These are phyloP conservation scores for Aureobasidium sp. DNA, from an alignment of 2,329 filamentous ascomycete species.

Conservation along the genomic window DNA sequence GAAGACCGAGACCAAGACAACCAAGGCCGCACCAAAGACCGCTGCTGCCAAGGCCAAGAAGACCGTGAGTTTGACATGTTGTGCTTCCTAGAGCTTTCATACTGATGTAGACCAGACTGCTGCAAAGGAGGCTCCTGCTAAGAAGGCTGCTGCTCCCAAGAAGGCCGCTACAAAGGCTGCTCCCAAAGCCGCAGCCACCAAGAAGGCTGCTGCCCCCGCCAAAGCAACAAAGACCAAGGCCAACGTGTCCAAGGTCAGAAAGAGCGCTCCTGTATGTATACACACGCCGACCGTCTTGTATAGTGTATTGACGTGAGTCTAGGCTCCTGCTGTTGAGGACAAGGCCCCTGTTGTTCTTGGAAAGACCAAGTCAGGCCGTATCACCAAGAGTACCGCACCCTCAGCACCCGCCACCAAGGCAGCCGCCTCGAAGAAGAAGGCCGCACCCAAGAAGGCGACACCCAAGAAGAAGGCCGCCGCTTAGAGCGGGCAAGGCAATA, in stretches of 20 bases:
- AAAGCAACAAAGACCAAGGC: constrained; percentile 34
- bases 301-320: not conserved
- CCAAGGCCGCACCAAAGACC: constrained; percentile 38
- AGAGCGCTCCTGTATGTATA: constrained; percentile 29
- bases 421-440: constrained; percentile 36
- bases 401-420: constrained; percentile 30
- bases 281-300: not conserved
- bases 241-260: constrained; percentile 38
- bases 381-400: constrained; percentile 59
- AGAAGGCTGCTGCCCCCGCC: constrained; percentile 25
- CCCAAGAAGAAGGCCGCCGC: constrained; percentile 33
- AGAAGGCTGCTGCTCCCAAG: constrained; percentile 20
- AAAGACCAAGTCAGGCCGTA: constrained; percentile 81
- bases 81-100: not conserved
- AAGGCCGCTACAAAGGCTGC: constrained; percentile 24
- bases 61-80: constrained; percentile 6
- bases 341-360: constrained; percentile 57
- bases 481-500: not conserved
- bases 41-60: constrained; percentile 32
- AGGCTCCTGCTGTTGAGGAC: constrained; percentile 60
- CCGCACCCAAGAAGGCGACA: constrained; percentile 33
- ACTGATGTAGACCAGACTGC: constrained; percentile 29
- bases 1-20: constrained; percentile 23
- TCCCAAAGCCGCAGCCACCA: constrained; percentile 24
- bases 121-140: constrained; percentile 26